Evolutionary conservation across 2,329 filamentous ascomycete genomes (phyloP).

Genomic region (Incumbomyces lentus): DNA sequence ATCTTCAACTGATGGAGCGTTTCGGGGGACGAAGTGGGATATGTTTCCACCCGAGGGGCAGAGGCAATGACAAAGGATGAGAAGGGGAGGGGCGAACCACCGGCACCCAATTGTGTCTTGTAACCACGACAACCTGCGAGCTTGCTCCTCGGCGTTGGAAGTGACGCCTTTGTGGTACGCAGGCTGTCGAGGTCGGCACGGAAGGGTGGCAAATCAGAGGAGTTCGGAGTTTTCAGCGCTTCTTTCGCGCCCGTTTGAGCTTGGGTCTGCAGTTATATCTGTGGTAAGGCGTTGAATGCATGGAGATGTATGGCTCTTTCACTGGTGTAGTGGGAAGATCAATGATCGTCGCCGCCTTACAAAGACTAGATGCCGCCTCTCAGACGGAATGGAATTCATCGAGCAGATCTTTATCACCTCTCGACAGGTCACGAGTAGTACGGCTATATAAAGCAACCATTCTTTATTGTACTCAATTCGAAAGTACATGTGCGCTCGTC

Average conservation of each 20-base stretch:
- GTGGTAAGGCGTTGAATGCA: neutral
- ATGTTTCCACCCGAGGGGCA: neutral
- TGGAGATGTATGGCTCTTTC: too few species aligned
- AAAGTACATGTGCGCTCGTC: too few species aligned
- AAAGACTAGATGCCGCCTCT: neutral
- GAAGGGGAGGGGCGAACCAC: neutral
- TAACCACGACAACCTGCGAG: constrained; percentile 4
- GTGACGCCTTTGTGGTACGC: constrained; percentile 2
- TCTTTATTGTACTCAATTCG: neutral
- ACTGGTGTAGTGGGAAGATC: neutral
- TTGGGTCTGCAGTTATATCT: constrained; percentile 1
- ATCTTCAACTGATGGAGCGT: too few species aligned
- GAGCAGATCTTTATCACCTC: neutral
- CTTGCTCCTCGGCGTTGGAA: neutral
- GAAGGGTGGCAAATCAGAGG: constrained; percentile 1
- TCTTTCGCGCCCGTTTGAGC: constrained; percentile 2
- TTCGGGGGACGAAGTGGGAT: neutral
- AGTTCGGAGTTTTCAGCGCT: neutral
- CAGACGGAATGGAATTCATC: neutral
- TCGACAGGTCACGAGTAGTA: neutral
- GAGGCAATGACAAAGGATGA: neutral
- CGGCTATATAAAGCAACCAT: constrained; percentile 3
- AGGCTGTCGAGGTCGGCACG: neutral
- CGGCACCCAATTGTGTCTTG: neutral
- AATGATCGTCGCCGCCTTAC: neutral